Base-by-base conservation (phyloP, 2,329 filamentous ascomycete species). In the Botrytis hyacinthi region DNA sequence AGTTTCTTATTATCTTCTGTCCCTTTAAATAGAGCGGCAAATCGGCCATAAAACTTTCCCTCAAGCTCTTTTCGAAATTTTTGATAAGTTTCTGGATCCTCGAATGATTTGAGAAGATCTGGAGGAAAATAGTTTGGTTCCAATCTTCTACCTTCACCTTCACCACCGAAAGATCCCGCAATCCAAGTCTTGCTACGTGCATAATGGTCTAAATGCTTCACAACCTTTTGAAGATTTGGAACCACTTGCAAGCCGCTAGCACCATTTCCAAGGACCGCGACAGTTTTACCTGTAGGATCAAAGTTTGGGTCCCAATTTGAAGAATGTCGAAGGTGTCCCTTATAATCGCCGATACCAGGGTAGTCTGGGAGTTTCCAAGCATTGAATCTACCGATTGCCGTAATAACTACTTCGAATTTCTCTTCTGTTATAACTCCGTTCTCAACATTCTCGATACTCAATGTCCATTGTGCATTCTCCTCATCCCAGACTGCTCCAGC, bases 381-480 rank as follows among this genome's bases (percentile, higher is more conserved):
- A 77, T 92, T 92, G 81, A 93, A 92, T 51, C 88, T 85, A 0
- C 90, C 91, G 61, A 90, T 87, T 0, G 89, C 89, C 0, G 87
- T 89, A 48, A 92, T 82, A 0, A 92, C 80, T 69, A 91, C 87
- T 74, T 92, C 90, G 4, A 86, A 84, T 42, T 85, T 83, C 40
- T 88, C 84, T 77, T 82, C 76, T 3, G 82, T 82, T 0, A 81
- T 78, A 68, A 84, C 76, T 16, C 80, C 81, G 1, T 81, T 82
- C 60, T 77, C 73, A 14, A 85, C 75, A 61, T 86, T 81, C 29
- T 81, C 80, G 0, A 86, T 76, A 35, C 44, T 74, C 44, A 77
- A 46, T 5, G 69, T 82, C 92, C 92, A 93, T 72, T 86, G 83
- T 0, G 82, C 83, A 35, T 81, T 78, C 0, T 81, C 79, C 0